phyloP scores from a whole-genome alignment of 345 rosid species.

The Melastoma malabathricum region DNA sequence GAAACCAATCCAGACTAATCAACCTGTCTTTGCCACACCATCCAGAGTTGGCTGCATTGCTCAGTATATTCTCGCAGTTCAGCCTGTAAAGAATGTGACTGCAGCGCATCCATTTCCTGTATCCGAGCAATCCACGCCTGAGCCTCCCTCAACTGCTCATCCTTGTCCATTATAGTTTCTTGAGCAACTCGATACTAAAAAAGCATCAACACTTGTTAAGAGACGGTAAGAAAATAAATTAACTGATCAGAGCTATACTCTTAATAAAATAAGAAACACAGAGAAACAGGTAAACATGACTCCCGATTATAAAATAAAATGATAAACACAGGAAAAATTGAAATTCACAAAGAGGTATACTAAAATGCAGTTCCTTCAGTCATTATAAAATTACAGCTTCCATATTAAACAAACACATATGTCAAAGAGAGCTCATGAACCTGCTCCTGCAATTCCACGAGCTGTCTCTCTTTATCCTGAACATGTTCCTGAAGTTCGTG shows the following conservation, averaged over 20 bases:
- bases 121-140: slow-evolving; percentile 73
- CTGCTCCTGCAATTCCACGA: slow-evolving; percentile 84
- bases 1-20: slow-evolving; percentile 10
- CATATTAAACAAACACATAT: not conserved
- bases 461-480: slow-evolving; percentile 86
- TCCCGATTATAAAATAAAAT: too few species aligned
- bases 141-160: slow-evolving; percentile 73
- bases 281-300: too few species aligned
- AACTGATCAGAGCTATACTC: too few species aligned
- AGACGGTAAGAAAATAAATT: too few species aligned
- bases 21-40: slow-evolving; percentile 95
- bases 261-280: too few species aligned
- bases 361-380: too few species aligned
- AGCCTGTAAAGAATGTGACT: slow-evolving; percentile 66
- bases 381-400: too few species aligned
- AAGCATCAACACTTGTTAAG: slow-evolving; percentile 7
- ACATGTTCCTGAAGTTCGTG: slow-evolving; percentile 80
- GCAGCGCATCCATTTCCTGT: slow-evolving; percentile 84
- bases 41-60: slow-evolving; percentile 86
- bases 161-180: slow-evolving; percentile 68
- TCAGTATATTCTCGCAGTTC: slow-evolving; percentile 80
- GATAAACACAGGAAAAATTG: too few species aligned
- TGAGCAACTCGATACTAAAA: slow-evolving; percentile 85
- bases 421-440: slow-evolving; percentile 18
- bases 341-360: too few species aligned